A percentile compares a stretch with the other conserved stretches of the same genome.
Evolutionary conservation across 345 rosid species (phyloP).

Genomic region (Ricinus communis): DNA sequence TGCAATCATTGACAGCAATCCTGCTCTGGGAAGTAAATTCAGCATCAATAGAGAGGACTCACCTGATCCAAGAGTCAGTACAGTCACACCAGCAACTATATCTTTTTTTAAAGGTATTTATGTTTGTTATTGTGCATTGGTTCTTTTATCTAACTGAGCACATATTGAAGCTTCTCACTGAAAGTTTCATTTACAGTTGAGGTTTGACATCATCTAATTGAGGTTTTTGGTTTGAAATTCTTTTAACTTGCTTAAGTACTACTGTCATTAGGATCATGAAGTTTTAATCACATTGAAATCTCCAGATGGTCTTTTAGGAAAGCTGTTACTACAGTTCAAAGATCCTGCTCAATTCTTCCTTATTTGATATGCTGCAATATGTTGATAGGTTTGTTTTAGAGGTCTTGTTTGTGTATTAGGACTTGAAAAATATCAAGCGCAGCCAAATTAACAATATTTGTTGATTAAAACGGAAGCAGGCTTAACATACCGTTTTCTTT

Average conservation of each 20-base stretch:
- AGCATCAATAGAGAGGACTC: slow-evolving; percentile 57
- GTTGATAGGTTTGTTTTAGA: background rate
- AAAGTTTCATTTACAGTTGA: background rate
- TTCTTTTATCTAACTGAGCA: background rate
- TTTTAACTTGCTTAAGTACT: background rate
- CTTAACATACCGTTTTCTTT: background rate
- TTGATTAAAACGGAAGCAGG: background rate
- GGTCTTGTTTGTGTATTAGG: background rate
- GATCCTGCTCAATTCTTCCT: background rate
- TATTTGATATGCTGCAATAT: background rate
- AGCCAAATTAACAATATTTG: background rate
- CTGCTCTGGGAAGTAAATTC: slow-evolving; percentile 52
- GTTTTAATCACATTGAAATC: background rate
- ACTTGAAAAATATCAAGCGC: background rate
- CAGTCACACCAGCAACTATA: slow-evolving; percentile 84
- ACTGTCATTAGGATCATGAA: background rate
- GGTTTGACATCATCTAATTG: background rate
- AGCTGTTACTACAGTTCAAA: background rate
- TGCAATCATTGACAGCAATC: slow-evolving; percentile 84
- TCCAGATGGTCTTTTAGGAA: background rate
- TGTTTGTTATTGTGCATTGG: background rate
- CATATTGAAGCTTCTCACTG: background rate
- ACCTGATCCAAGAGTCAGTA: slow-evolving; percentile 94
- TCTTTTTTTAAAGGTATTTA: slow-evolving; percentile 76
- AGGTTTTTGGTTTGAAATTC: background rate